Evolutionary conservation across 768 basidiomycete genomes (phyloP), one percentile per base, ranked within the genome.

Genomic region (Hemileccinum rubropunctum): DNA sequence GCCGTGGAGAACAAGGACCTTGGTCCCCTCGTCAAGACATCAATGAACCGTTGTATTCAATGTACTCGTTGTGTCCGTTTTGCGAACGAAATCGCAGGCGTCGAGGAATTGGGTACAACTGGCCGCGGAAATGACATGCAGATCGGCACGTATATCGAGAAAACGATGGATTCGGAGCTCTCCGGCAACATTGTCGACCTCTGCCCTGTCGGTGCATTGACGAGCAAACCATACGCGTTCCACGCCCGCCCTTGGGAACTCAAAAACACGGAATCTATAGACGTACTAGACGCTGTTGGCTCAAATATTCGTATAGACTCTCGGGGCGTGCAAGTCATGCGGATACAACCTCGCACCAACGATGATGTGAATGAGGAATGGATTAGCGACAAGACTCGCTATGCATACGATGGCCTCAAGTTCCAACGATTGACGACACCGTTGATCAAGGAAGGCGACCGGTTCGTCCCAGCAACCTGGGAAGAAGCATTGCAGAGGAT

Each of bases 331-430:
- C 84, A 91, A 67, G 95, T 98, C 55, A 98, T 98, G 95, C 86
- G 97, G 43, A 80, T 99, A 58, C 94, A 97, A 64, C 97, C 97
- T 1, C 82, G 89, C 62, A 90, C 91, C 43, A 98, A 98, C 66
- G 97, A 98, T 69, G 91, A 97, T 58, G 86, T 99, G 56, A 99
- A 99, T 69, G 97, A 99, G 75, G 97, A 99, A 70, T 98, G 97
- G 97, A 95, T 99, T 68, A 93, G 81, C 69, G 97, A 99, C 79
- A 99, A 99, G 80, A 94, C 95, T 2, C 89, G 97, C 50, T 94
- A 93, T 68, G 90, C 95, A 1, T 89, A 94, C 68, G 97, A 99
- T 61, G 97, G 97, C 10, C 80, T 99, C 28, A 84, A 83, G 62
- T 95, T 92, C 78, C 97, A 99, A 69, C 88, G 95, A 18, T 75